Evolutionary conservation across 768 basidiomycete genomes (phyloP), one percentile per base, ranked within the genome.

Genomic region (Pleurotus tuber-regium): DNA sequence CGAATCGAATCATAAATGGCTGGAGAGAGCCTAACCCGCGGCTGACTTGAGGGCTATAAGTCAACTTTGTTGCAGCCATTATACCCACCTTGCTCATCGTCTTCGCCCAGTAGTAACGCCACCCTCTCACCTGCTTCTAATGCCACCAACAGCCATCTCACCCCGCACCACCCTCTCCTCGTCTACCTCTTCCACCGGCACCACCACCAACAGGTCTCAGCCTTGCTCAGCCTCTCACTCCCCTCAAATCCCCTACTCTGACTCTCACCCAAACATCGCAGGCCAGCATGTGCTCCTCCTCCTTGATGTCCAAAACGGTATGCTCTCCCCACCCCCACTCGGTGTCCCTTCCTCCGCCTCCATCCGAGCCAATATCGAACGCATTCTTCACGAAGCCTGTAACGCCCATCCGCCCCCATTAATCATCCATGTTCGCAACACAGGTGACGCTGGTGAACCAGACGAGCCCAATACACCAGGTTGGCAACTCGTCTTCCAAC

Each of bases 361-460:
- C 26, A 71, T 82, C 26, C 72, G 70, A 48, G 58, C 65, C 29
- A 82, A 85, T 65, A 74, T 87, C 61, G 56, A 63, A 2, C 57
- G 54, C 21, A 72, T 86, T 59, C 78, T 87, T 56, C 31, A 63
- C 11, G 61, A 69, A 28, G 84, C 83, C 2, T 78, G 84, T 19
- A 64, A 67, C 10, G 75, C 75, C 25, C 47, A 59, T 1, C 73
- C 74, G 0, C 74, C 78, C 3, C 83, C 80, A 4, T 71, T 72
- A 11, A 85, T 87, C 66, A 70, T 87, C 44, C 86, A 87, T 61
- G 74, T 87, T 53, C 84, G 85, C 54, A 87, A 86, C 64, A 72
- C 62, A 14, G 86, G 86, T 28, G 85, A 83, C 56, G 55, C 59
- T 1, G 78, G 83, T 33, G 84, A 87, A 11, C 64, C 77, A 4